Conservation (phyloP, 2,329 filamentous ascomycete genomes). For the Phialophora expanda region DNA sequence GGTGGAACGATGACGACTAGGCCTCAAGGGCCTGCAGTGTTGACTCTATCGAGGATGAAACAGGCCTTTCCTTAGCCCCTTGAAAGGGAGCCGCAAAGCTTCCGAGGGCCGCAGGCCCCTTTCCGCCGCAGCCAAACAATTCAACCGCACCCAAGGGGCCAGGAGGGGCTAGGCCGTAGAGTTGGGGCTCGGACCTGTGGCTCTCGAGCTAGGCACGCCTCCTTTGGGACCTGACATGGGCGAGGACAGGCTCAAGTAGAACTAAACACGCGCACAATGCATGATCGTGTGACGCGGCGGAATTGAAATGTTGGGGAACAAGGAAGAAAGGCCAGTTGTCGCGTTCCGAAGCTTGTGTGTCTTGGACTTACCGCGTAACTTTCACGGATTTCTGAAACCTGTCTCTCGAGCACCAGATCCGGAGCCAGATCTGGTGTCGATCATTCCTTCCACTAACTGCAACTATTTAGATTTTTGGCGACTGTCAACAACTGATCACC, state of each 20-base stretch:
- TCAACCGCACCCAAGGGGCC: background rate
- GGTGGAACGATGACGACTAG: conserved; percentile 9
- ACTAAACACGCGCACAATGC: conserved; percentile 3
- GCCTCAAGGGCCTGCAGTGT: background rate
- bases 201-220: background rate
- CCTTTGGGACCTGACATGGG: background rate
- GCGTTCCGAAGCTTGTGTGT: background rate
- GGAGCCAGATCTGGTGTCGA: conserved; percentile 9
- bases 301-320: background rate
- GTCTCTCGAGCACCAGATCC: conserved; percentile 3
- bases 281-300: background rate
- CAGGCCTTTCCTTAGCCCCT: background rate
- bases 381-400: background rate
- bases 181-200: background rate
- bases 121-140: conserved; percentile 18
- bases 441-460: conserved; percentile 7
- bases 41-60: background rate
- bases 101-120: conserved; percentile 8
- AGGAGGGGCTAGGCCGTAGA: conserved; percentile 8
- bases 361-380: background rate
- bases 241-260: background rate
- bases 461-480: background rate
- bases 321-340: background rate
- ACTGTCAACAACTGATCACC: background rate
- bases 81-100: conserved; percentile 8